These are phyloP conservation scores for Brassica napus DNA, from an alignment of 345 rosid genomes.

Conservation along the genomic window Da-Ae NC_063452.1:64732501-64733000, in stretches of 20 bases:
- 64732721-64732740: neutral
- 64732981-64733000: neutral
- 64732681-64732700: no score
- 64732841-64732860: constrained; percentile 50
- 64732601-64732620: no score
- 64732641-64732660: no score
- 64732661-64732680: no score
- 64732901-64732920: constrained; percentile 89
- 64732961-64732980: neutral
- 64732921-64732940: constrained; percentile 65
- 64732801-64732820: constrained; percentile 11
- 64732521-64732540: no score
- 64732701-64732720: neutral
- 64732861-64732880: constrained; percentile 45
- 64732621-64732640: no score
- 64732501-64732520: no score
- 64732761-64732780: constrained; percentile 41
- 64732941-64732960: constrained; percentile 64
- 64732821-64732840: constrained; percentile 14
- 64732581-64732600: no score
- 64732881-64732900: constrained; percentile 69
- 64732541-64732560: no score
- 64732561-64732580: no score
- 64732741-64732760: constrained; percentile 49
- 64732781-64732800: constrained; percentile 25